A percentile compares a stretch with the other conserved stretches of the same genome.
Conservation (phyloP, 1,284 basidiomycete species). For the Takashimella koratensis region DNA sequence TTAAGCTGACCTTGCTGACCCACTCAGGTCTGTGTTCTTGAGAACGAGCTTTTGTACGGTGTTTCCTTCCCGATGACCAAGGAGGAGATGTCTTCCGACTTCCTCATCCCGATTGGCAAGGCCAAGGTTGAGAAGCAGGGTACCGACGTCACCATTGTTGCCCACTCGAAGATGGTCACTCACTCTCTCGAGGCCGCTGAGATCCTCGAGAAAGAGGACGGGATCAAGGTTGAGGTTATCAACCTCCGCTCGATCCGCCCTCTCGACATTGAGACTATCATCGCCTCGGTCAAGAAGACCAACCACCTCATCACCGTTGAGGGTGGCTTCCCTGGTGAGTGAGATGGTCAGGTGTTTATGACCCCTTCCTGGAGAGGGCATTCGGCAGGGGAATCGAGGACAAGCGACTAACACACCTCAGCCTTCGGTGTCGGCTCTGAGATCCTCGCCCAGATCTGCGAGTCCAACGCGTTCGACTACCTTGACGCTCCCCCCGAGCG, state of each 20-base stretch:
- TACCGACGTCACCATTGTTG: slow-evolving; percentile 90
- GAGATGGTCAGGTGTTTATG: too few species aligned
- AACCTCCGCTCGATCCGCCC: slow-evolving; percentile 84
- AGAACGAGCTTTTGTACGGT: slow-evolving; percentile 99
- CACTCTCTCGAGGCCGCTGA: slow-evolving; percentile 92
- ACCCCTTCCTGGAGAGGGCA: too few species aligned
- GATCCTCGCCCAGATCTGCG: slow-evolving; percentile 92
- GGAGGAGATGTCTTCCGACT: slow-evolving; percentile 93
- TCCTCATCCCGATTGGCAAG: slow-evolving; percentile 92
- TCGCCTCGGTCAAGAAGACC: slow-evolving; percentile 95
- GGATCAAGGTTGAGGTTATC: slow-evolving; percentile 96
- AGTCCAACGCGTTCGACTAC: slow-evolving; percentile 94
- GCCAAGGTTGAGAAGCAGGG: slow-evolving; percentile 93
- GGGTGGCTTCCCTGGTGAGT: slow-evolving; percentile 82
- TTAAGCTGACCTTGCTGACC: not conserved
- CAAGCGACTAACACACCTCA: slow-evolving; percentile 10
- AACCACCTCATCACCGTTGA: slow-evolving; percentile 93
- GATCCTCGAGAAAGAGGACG: slow-evolving; percentile 81
- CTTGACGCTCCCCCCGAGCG: slow-evolving; percentile 97
- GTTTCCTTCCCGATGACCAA: slow-evolving; percentile 91
- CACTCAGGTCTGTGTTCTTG: slow-evolving; percentile 76
- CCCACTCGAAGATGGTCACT: slow-evolving; percentile 94
- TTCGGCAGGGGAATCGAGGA: too few species aligned
- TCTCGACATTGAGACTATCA: slow-evolving; percentile 95
- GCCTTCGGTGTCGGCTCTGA: slow-evolving; percentile 97